These are phyloP conservation scores for Mrakia hoshinonis DNA, from an alignment of 768 basidiomycete genomes.

Conservation along the genomic window DNA sequence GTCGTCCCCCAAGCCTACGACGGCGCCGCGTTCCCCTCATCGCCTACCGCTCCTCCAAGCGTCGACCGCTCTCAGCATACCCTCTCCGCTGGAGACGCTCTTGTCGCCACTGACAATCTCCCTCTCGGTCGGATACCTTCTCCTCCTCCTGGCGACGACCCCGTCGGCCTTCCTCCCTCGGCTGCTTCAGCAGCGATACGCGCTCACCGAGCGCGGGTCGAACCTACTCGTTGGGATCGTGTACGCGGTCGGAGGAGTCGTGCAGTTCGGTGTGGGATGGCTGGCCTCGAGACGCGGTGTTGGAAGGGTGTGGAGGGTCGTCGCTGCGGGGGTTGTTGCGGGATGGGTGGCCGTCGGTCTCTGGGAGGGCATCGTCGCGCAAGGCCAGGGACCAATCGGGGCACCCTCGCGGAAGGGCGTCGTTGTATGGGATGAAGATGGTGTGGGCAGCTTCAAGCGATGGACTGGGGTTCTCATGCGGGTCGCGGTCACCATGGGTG, in stretches of 20 bases:
- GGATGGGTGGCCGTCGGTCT: conserved; percentile 6
- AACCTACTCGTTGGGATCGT: conserved; percentile 20
- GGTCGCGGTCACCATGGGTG: conserved; percentile 25
- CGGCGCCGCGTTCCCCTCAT: not conserved
- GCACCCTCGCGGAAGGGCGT: not conserved
- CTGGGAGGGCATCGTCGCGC: conserved; percentile 13
- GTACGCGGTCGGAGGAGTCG: conserved; percentile 14
- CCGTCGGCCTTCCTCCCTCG: conserved; percentile 26
- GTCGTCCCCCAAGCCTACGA: not conserved
- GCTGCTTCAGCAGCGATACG: conserved; percentile 23
- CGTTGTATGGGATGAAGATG: not conserved
- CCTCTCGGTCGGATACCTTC: conserved; percentile 18
- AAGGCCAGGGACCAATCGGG: not conserved
- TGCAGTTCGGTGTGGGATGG: conserved; percentile 23
- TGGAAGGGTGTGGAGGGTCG: not conserved
- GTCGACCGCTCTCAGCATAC: not conserved
- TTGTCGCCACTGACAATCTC: conserved; percentile 2
- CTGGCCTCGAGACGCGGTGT: not conserved
- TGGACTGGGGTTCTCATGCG: conserved; percentile 14
- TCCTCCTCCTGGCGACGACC: conserved; percentile 26
- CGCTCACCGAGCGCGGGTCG: conserved; percentile 1
- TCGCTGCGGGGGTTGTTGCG: not conserved
- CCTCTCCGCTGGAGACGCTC: conserved; percentile 2
- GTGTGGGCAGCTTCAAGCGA: not conserved
- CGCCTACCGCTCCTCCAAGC: not conserved